These are phyloP conservation scores for Quercus agrifolia DNA, from an alignment of 306 rosid genomes.

Conservation along the genomic window DNA sequence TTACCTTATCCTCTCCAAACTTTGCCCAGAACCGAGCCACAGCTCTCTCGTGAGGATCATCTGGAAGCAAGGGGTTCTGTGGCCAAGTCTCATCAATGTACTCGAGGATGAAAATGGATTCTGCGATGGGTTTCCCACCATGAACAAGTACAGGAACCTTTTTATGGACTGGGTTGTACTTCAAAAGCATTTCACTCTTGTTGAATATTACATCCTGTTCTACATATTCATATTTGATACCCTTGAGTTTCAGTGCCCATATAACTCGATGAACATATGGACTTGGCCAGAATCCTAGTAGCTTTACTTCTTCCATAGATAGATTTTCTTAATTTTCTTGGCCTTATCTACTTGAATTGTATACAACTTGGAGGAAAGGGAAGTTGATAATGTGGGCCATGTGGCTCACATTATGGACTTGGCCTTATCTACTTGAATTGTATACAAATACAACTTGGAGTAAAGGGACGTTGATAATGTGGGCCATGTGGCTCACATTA, in stretches of 20 bases:
- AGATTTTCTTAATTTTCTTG: background rate
- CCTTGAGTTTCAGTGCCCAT: conserved; percentile 52
- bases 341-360: too few relatives aligned
- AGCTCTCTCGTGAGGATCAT: conserved; percentile 26
- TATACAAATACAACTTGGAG: too few relatives aligned
- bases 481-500: too few relatives aligned
- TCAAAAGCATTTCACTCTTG: conserved; percentile 35
- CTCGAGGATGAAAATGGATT: conserved; percentile 42
- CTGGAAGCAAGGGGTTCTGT: conserved; percentile 26
- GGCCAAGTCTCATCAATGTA: conserved; percentile 50
- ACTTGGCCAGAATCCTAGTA: conserved; percentile 46
- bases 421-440: too few relatives aligned
- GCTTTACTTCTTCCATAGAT: conserved; percentile 46
- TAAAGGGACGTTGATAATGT: too few relatives aligned
- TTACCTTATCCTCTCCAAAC: conserved; percentile 33
- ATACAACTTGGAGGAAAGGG: too few relatives aligned
- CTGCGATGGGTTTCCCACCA: conserved; percentile 39
- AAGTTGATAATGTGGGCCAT: too few relatives aligned
- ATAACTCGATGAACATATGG: conserved; percentile 34
- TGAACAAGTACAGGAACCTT: conserved; percentile 52
- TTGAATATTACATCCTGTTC: conserved; percentile 37
- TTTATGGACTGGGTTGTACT: conserved; percentile 44
- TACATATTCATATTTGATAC: conserved; percentile 35
- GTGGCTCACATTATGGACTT: background rate
- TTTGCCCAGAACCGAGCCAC: conserved; percentile 35